phyloP scores from a whole-genome alignment of 371 early-diverging fungal species.

The Lichtheimia corymbifera region DNA sequence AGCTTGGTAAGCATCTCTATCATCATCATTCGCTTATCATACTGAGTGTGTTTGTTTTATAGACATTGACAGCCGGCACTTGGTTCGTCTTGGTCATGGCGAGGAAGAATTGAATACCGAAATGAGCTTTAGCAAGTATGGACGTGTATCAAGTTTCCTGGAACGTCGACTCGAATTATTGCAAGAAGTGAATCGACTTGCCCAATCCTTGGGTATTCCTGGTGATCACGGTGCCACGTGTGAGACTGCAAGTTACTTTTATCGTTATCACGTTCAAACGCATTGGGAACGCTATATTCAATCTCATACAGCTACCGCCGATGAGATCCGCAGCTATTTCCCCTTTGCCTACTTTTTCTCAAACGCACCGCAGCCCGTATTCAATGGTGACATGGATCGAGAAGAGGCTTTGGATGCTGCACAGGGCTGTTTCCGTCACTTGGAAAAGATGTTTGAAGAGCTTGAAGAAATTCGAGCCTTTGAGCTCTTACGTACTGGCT shows the following conservation, averaged over 20 bases:
- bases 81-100: slow-evolving; percentile 94
- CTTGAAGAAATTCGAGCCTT: slow-evolving; percentile 86
- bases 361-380: slow-evolving; percentile 74
- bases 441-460: slow-evolving; percentile 72
- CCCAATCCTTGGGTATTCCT: slow-evolving; percentile 65
- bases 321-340: slow-evolving; percentile 55
- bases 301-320: slow-evolving; percentile 15
- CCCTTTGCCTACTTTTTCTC: slow-evolving; percentile 83
- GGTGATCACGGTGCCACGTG: slow-evolving; percentile 92
- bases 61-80: slow-evolving; percentile 89
- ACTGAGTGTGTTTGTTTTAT: neutral
- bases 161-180: slow-evolving; percentile 80
- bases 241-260: slow-evolving; percentile 92
- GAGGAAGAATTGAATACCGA: slow-evolving; percentile 86
- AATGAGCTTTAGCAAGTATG: slow-evolving; percentile 85
- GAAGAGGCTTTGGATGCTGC: slow-evolving; percentile 62
- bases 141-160: slow-evolving; percentile 89
- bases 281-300: slow-evolving; percentile 77
- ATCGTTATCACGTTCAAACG: slow-evolving; percentile 68
- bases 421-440: slow-evolving; percentile 79
- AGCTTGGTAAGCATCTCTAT: slow-evolving; percentile 37
- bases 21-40: no score
- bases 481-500: slow-evolving; percentile 79
- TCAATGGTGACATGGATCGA: slow-evolving; percentile 49
- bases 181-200: slow-evolving; percentile 74